Conservation (phyloP, 768 basidiomycete species). For the Xerocomellus amylosporus region DNA sequence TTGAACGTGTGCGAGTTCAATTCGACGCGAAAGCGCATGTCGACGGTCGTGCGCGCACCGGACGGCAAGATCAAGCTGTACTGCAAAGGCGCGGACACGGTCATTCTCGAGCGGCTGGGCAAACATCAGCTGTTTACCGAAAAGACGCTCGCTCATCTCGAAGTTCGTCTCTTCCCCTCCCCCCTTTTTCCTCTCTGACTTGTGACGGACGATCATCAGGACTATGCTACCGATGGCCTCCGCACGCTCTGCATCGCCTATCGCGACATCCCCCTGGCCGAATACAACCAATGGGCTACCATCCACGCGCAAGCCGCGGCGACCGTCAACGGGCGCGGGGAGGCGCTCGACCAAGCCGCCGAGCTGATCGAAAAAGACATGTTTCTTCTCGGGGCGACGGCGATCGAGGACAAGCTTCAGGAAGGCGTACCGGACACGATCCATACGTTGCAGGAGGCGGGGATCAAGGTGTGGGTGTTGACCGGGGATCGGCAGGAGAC, state of each 20-base stretch:
- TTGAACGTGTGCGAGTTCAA: conserved; percentile 99
- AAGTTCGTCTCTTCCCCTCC: conserved; percentile 48
- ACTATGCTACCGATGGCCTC: conserved; percentile 95
- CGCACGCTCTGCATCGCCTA: conserved; percentile 96
- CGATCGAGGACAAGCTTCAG: conserved; percentile 97
- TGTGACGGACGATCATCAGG: conserved; percentile 41
- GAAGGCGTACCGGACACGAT: conserved; percentile 99
- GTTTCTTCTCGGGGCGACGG: conserved; percentile 96
- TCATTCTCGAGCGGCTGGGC: conserved; percentile 90
- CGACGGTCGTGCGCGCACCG: conserved; percentile 83
- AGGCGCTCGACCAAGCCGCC: conserved; percentile 91
- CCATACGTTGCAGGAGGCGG: conserved; percentile 95
- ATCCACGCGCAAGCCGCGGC: conserved; percentile 91
- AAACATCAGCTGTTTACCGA: conserved; percentile 84
- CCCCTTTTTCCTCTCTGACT: neutral
- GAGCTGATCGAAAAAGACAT: conserved; percentile 95
- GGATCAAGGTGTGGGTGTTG: conserved; percentile 99
- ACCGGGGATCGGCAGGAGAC: conserved; percentile 99
- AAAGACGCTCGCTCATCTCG: conserved; percentile 83
- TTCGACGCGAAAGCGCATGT: conserved; percentile 97
- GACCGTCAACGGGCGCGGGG: conserved; percentile 93
- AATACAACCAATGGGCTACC: conserved; percentile 84
- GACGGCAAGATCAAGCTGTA: conserved; percentile 93
- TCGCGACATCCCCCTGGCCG: conserved; percentile 86
- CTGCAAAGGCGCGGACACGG: conserved; percentile 97